Evolutionary conservation across 23 red algal genomes (phyloP).

Genomic region (Gracilaria vermiculophylla): DNA sequence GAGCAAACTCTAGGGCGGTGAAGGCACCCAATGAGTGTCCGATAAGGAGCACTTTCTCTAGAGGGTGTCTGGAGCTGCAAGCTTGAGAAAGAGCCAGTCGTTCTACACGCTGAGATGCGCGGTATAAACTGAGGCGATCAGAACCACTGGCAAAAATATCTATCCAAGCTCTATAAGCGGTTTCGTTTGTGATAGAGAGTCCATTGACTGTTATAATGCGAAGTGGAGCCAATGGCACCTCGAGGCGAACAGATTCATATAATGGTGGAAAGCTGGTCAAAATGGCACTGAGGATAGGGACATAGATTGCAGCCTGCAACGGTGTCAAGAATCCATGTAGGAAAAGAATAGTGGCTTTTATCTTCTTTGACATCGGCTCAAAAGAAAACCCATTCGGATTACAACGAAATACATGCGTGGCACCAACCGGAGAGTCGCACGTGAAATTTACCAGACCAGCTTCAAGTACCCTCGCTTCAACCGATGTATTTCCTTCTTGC

Average conservation of each 20-base stretch:
- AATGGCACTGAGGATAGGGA: not conserved
- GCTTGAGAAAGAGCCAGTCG: not conserved
- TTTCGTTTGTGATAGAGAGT: not conserved
- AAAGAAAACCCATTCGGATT: slow-evolving; percentile 24
- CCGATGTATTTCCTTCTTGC: not conserved
- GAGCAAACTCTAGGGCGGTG: slow-evolving; percentile 17
- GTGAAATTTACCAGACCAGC: not conserved
- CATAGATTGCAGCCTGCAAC: not conserved
- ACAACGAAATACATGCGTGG: not conserved
- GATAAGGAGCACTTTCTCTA: not conserved
- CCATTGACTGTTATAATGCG: not conserved
- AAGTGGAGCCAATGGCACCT: not conserved
- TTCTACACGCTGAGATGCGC: not conserved
- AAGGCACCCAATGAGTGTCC: not conserved
- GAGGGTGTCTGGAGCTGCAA: not conserved
- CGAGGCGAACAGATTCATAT: not conserved
- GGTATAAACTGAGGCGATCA: slow-evolving; percentile 4
- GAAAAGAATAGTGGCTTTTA: not conserved
- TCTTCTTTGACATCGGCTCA: not conserved
- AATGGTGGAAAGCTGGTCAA: not conserved
- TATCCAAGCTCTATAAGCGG: not conserved
- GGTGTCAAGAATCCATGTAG: not conserved
- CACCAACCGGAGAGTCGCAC: not conserved
- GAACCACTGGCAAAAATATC: not conserved
- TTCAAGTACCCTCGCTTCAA: not conserved